phyloP scores from a whole-genome alignment of 75 land plant genomes.

The Pinus tabuliformis region DNA sequence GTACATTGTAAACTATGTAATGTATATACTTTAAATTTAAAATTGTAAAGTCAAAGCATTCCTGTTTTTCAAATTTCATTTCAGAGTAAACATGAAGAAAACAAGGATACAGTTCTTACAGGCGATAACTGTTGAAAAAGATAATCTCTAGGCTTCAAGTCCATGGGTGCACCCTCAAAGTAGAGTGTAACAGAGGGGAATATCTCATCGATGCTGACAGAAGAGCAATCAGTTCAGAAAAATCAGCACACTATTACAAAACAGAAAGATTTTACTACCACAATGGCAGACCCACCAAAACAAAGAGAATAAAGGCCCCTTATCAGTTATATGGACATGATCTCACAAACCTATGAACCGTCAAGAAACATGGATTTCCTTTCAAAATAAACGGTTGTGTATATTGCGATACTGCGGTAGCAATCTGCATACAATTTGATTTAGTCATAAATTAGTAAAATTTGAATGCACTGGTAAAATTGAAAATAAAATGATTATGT shows the following conservation, averaged over 20 bases:
- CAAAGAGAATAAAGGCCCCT: not conserved
- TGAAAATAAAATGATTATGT: slow-evolving; percentile 2
- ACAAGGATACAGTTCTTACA: slow-evolving; percentile 25
- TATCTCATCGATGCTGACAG: slow-evolving; percentile 35
- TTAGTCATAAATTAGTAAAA: not conserved
- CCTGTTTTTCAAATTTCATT: not conserved
- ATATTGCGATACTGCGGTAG: slow-evolving; percentile 29
- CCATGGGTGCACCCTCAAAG: slow-evolving; percentile 75
- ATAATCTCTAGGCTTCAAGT: slow-evolving; percentile 63
- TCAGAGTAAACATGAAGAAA: not conserved
- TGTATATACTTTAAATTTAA: not conserved
- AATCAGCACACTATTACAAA: not conserved
- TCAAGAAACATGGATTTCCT: slow-evolving; percentile 51
- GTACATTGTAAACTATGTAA: not conserved
- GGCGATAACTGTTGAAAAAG: slow-evolving; percentile 46
- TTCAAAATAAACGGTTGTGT: slow-evolving; percentile 29
- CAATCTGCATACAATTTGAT: slow-evolving; percentile 24
- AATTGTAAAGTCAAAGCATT: not conserved
- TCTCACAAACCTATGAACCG: slow-evolving; percentile 36
- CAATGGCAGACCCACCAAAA: not conserved
- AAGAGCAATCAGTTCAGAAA: not conserved
- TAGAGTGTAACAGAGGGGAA: slow-evolving; percentile 68
- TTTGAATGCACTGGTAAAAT: not conserved
- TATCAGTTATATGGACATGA: not conserved
- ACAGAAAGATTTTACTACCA: not conserved